Evolutionary conservation across 352 stramenopile species (phyloP).

Genomic region (Pythium coloratum): DNA sequence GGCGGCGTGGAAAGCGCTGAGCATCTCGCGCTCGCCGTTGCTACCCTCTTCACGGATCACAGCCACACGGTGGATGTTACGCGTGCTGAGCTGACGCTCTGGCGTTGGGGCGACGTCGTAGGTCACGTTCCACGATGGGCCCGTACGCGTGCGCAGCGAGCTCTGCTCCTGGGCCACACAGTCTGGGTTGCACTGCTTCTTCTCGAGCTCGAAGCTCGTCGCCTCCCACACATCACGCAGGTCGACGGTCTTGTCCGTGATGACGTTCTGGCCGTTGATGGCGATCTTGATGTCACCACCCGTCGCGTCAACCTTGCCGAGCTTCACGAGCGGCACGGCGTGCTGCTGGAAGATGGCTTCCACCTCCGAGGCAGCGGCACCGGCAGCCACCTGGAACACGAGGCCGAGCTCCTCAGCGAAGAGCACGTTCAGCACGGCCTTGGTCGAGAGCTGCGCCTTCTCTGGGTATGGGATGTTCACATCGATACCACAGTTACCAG

Average conservation of each 20-base stretch:
- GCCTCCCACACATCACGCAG: slow-evolving; percentile 98
- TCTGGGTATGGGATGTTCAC: slow-evolving; percentile 82
- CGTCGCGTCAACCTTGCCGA: slow-evolving; percentile 88
- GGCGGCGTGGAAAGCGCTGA: slow-evolving; percentile 95
- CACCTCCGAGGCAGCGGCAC: slow-evolving; percentile 54
- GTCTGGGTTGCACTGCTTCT: slow-evolving; percentile 95
- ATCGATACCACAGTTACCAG: slow-evolving; percentile 96
- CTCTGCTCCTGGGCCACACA: slow-evolving; percentile 95
- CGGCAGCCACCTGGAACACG: slow-evolving; percentile 93
- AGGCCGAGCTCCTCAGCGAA: slow-evolving; percentile 98
- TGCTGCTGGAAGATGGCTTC: slow-evolving; percentile 85
- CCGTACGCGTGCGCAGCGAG: slow-evolving; percentile 82
- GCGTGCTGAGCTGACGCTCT: slow-evolving; percentile 75
- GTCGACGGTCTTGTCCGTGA: slow-evolving; percentile 75
- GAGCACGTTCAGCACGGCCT: slow-evolving; percentile 74
- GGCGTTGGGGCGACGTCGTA: slow-evolving; percentile 86
- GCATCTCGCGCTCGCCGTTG: slow-evolving; percentile 99
- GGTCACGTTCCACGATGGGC: slow-evolving; percentile 90
- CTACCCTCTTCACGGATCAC: slow-evolving; percentile 98
- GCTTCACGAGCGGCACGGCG: slow-evolving; percentile 83
- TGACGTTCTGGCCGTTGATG: slow-evolving; percentile 78
- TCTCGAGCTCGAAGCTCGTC: slow-evolving; percentile 98
- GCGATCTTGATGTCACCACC: slow-evolving; percentile 89
- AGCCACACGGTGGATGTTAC: slow-evolving; percentile 92
- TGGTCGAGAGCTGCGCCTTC: slow-evolving; percentile 36